A percentile compares a stretch with the other conserved stretches of the same genome.
phyloP scores from a whole-genome alignment of 1,284 basidiomycete species.

The Naganishia cerealis region DNA sequence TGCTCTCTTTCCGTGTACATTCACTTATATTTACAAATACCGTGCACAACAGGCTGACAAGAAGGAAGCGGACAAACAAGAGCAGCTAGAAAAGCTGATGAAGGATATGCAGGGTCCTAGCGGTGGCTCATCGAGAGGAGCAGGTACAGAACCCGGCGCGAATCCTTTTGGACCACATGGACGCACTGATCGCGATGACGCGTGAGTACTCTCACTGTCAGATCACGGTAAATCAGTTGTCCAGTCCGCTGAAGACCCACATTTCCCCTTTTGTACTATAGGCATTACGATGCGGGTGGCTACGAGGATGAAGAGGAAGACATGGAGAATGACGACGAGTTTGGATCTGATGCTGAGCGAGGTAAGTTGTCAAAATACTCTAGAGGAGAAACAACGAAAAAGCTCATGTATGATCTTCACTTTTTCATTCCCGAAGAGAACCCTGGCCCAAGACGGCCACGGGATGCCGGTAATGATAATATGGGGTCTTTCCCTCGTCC shows the following conservation, averaged over 20 bases:
- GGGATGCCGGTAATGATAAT: neutral
- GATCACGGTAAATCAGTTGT: neutral
- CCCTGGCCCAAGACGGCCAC: constrained; percentile 9
- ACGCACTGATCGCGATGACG: constrained; percentile 50
- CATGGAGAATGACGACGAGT: constrained; percentile 51
- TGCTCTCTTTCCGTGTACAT: neutral
- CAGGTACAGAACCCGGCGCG: constrained; percentile 33
- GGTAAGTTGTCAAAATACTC: constrained; percentile 21
- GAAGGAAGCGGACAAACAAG: constrained; percentile 66
- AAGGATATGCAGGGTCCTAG: constrained; percentile 66
- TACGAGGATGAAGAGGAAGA: constrained; percentile 64
- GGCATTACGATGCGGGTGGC: constrained; percentile 59
- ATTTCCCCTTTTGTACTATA: neutral
- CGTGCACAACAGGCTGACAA: constrained; percentile 57
- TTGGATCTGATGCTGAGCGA: constrained; percentile 38
- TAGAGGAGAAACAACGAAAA: no score
- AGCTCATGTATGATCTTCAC: neutral
- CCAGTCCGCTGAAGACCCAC: neutral
- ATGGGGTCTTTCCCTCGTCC: constrained; percentile 24
- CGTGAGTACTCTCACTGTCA: constrained; percentile 36
- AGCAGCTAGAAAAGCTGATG: constrained; percentile 77
- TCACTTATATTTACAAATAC: neutral
- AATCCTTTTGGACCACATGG: constrained; percentile 55
- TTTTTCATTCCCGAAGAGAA: neutral
- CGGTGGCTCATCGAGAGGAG: constrained; percentile 61